phyloP scores from a whole-genome alignment of 2,329 filamentous ascomycete species.

The Basipetospora chlamydospora region DNA sequence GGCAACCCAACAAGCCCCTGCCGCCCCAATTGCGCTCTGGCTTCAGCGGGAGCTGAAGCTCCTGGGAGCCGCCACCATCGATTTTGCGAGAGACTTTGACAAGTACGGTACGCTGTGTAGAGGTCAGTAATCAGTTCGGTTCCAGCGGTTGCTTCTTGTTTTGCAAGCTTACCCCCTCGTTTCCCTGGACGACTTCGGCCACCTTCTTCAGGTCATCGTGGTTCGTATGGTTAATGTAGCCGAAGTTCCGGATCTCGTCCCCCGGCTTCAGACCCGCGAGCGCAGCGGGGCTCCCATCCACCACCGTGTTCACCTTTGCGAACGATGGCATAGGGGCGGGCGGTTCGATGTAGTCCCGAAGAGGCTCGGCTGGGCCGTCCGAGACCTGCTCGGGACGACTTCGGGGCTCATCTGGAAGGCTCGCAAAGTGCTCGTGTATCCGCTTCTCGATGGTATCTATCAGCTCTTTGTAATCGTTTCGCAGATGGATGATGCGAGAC shows the following conservation, averaged over 20 bases:
- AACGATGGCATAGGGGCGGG: slow-evolving; percentile 39
- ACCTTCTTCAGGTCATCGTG: slow-evolving; percentile 77
- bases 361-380: neutral
- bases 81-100: slow-evolving; percentile 48
- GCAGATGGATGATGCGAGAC: slow-evolving; percentile 72
- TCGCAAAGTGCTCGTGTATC: slow-evolving; percentile 85
- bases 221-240: slow-evolving; percentile 68
- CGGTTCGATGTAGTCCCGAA: slow-evolving; percentile 6
- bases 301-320: slow-evolving; percentile 79
- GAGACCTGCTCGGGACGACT: too few species aligned
- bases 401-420: slow-evolving; percentile 33
- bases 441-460: slow-evolving; percentile 74
- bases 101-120: slow-evolving; percentile 46
- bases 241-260: slow-evolving; percentile 75
- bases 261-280: slow-evolving; percentile 65
- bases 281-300: slow-evolving; percentile 64
- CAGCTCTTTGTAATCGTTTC: slow-evolving; percentile 84
- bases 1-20: slow-evolving; percentile 76
- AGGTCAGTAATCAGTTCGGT: neutral
- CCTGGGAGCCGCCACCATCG: slow-evolving; percentile 27
- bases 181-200: slow-evolving; percentile 77
- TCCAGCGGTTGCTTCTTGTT: too few species aligned
- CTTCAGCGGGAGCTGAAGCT: slow-evolving; percentile 57
- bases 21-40: slow-evolving; percentile 81
- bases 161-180: slow-evolving; percentile 74